These are phyloP conservation scores for Pterocarpus santalinus DNA, from an alignment of 306 rosid species.

Conservation along the genomic window DNA sequence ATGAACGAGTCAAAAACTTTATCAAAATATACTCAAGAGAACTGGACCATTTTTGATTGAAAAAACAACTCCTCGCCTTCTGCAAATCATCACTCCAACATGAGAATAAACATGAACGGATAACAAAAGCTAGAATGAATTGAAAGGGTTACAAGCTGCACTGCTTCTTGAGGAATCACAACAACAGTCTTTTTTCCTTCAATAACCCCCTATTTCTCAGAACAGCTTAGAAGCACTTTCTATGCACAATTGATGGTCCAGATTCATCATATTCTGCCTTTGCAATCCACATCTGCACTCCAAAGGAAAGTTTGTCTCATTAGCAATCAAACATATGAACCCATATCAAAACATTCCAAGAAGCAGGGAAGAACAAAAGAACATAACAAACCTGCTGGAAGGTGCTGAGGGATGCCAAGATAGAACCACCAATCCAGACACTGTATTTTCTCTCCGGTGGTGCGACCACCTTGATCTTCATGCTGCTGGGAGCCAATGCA, in stretches of 20 bases:
- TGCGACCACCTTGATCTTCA: slow-evolving; percentile 99
- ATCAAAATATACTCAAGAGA: slow-evolving; percentile 40
- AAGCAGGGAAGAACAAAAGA: slow-evolving; percentile 5
- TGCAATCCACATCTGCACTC: slow-evolving; percentile 98
- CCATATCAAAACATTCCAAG: neutral
- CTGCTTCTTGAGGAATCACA: slow-evolving; percentile 49
- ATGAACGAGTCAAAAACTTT: slow-evolving; percentile 44
- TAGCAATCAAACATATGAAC: slow-evolving; percentile 23
- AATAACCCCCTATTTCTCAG: slow-evolving; percentile 49
- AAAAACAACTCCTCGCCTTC: slow-evolving; percentile 58
- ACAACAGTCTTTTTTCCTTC: slow-evolving; percentile 50
- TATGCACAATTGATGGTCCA: slow-evolving; percentile 96
- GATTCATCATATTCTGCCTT: slow-evolving; percentile 98
- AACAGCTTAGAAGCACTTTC: slow-evolving; percentile 90
- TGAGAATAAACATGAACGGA: slow-evolving; percentile 58
- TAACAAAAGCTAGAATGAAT: slow-evolving; percentile 59
- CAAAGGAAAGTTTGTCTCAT: neutral
- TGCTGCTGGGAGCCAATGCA: slow-evolving; percentile 98
- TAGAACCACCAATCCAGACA: slow-evolving; percentile 99
- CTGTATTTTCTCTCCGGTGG: slow-evolving; percentile 99
- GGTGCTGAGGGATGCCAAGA: slow-evolving; percentile 99
- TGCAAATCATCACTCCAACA: slow-evolving; percentile 64
- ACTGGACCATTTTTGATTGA: slow-evolving; percentile 41
- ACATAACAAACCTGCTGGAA: slow-evolving; percentile 89
- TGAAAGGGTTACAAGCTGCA: slow-evolving; percentile 52